Evolutionary conservation across 768 basidiomycete species (phyloP), one percentile per base, ranked within the genome.

Genomic region (Kwoniella europaea): DNA sequence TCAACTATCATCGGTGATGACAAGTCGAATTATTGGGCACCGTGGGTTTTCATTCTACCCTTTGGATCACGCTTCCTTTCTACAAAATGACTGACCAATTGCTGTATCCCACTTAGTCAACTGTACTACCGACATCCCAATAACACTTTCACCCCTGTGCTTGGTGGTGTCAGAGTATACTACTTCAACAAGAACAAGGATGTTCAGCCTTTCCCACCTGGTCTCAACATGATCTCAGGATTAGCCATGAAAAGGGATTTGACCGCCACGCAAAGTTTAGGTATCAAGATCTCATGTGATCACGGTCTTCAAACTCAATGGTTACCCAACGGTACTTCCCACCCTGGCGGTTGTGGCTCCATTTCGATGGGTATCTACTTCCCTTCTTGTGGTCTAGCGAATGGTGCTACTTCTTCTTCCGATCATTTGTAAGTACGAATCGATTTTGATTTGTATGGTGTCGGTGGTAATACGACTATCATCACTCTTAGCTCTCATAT

Each of bases 21-120:
- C 60, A 72, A 71, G 65, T 77, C 76, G 4, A 81, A 78, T 60
- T 81, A 81, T 55, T 81, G 80, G 80, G 66, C 76, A 7, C 78
- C 80, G 76, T 76, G 59, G 67, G 77, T 76, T 13, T 42, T 42
- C 52, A 10, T 64, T n/a, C 44, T 35, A 0, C 0, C 0, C 59
- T 18, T 0, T 4, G 20, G 10, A 18, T 10, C 1, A 0, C 29
- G 0, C 35, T 56, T 20, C 12, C 0, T 15, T 61, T 16, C 0
- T 5, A 3, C 1, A 27, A 27, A 7, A 4, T 43, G 27, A 22
- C 35, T 35, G 35, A 35, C 18, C 46, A 13, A 12, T 50, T 66
- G 2, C 55, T 43, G 3, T 27, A 46, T 22, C 5, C 16, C 41
- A 29, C 59, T 7, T 59, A 75, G 72, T 27, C 68, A 63, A 60